A percentile compares a stretch with the other conserved stretches of the same genome.
Evolutionary conservation across 2,329 filamentous ascomycete species (phyloP).

Genomic region (Lecanicillium sp.): DNA sequence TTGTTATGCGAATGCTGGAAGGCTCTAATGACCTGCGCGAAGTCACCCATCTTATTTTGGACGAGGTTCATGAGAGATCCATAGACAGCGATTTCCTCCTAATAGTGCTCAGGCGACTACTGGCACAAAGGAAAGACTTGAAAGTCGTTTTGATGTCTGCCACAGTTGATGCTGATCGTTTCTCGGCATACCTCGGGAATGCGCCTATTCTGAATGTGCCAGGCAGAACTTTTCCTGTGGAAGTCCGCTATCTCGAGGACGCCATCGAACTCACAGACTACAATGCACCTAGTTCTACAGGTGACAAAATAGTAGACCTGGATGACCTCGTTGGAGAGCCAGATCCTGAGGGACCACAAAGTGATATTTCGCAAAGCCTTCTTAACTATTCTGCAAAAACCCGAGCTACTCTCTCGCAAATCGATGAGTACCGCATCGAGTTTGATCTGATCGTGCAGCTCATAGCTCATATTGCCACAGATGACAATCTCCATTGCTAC

Average conservation of each 20-base stretch:
- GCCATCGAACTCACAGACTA: slow-evolving; percentile 83
- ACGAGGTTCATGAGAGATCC: slow-evolving; percentile 92
- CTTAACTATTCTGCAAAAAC: slow-evolving; percentile 70
- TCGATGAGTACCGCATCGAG: slow-evolving; percentile 89
- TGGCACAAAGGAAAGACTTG: slow-evolving; percentile 67
- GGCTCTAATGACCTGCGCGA: slow-evolving; percentile 77
- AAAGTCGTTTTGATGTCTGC: slow-evolving; percentile 97
- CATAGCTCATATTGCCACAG: slow-evolving; percentile 65
- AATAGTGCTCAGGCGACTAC: slow-evolving; percentile 79
- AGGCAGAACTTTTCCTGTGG: slow-evolving; percentile 86
- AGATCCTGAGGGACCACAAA: slow-evolving; percentile 35
- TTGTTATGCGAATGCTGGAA: slow-evolving; percentile 97
- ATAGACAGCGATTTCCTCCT: slow-evolving; percentile 96
- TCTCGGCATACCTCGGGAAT: slow-evolving; percentile 78
- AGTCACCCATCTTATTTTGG: slow-evolving; percentile 89
- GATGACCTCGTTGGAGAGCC: slow-evolving; percentile 52
- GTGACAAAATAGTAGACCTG: slow-evolving; percentile 50
- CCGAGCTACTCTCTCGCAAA: slow-evolving; percentile 60
- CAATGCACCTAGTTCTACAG: slow-evolving; percentile 33
- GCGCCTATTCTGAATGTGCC: slow-evolving; percentile 87
- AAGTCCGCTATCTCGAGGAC: slow-evolving; percentile 84
- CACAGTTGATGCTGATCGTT: slow-evolving; percentile 85
- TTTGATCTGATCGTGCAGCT: slow-evolving; percentile 78
- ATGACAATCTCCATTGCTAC: slow-evolving; percentile 57
- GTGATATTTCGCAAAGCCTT: slow-evolving; percentile 56